Evolutionary conservation across 306 rosid genomes (phyloP), one percentile per base, ranked within the genome.

Genomic region (Glycyrrhiza uralensis): DNA sequence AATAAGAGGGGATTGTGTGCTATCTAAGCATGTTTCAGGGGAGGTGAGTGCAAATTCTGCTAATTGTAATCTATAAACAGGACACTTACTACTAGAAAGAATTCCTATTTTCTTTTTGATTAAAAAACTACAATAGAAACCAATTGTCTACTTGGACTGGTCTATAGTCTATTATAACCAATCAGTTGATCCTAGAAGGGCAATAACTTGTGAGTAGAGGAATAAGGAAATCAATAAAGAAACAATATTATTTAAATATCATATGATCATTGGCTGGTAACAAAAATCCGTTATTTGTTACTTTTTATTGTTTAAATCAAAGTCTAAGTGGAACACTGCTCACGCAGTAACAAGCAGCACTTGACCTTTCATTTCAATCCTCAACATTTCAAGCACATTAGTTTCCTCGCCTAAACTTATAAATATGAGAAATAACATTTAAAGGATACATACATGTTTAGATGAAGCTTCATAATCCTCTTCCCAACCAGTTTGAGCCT

Each of bases 401-500:
- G 26, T 42, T 38, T 70, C 57, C 72, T 51, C 13, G 28, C 30
- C 5, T 19, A 44, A 80, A 50, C 8, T 67, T 66, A 69, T 39
- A 65, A 46, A 46, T 14, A 57, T 15, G 22, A 33, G 67, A 50
- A 76, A 52, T 55, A 80, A 60, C 15, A n/a, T n/a, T 55, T 72
- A 57, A 17, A 7, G 8, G 41, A 59, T 35, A 76, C 42, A 67
- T 86, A 89, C 99, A 97, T 83, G 99, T 80, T 91, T 91, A 28
- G 95, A 89, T 5, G 97, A 87, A 81, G 80, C 86, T 63, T 81
- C 85, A 78, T 89, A 94, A 56, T 94, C 99, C 33, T 80, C 89
- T 81, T 86, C 87, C 99, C 99, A 94, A 49, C 96, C 91, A 83
- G 74, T 69, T 63, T 76, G 83, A 66, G 99, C 97, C 85, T 86